A percentile compares a stretch with the other conserved stretches of the same genome.
Evolutionary conservation across 148 eudicot genomes (phyloP).

Genomic region (Vaccinium macrocarpon): DNA sequence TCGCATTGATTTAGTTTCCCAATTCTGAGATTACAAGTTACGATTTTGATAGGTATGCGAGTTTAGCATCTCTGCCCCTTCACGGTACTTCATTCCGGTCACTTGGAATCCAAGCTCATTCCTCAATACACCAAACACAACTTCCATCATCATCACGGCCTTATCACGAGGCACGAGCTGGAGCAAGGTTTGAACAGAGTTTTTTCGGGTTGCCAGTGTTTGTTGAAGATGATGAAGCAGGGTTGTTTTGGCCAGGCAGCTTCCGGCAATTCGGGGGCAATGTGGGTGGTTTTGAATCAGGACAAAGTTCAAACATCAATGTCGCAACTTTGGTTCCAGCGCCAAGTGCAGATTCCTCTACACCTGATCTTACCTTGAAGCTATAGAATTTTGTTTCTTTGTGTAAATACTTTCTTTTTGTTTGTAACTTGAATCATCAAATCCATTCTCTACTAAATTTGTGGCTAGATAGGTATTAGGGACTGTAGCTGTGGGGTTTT

Average conservation of each 20-base stretch:
- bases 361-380: slow-evolving; percentile 48
- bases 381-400: slow-evolving; percentile 19
- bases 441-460: slow-evolving; percentile 11
- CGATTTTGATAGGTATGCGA: slow-evolving; percentile 32
- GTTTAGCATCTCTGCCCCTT: slow-evolving; percentile 48
- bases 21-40: background rate
- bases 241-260: slow-evolving; percentile 51
- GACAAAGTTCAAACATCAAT: slow-evolving; percentile 24
- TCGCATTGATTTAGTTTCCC: background rate
- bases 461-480: slow-evolving; percentile 15
- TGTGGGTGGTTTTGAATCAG: slow-evolving; percentile 9
- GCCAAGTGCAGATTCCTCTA: slow-evolving; percentile 25
- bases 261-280: slow-evolving; percentile 29
- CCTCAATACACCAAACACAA: slow-evolving; percentile 36
- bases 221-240: slow-evolving; percentile 37
- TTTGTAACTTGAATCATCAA: background rate
- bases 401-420: background rate
- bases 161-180: slow-evolving; percentile 26
- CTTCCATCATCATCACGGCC: slow-evolving; percentile 21
- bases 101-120: slow-evolving; percentile 46
- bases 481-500: slow-evolving; percentile 8
- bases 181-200: slow-evolving; percentile 37
- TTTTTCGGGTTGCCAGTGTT: slow-evolving; percentile 29
- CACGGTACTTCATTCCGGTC: slow-evolving; percentile 40
- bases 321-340: slow-evolving; percentile 27